A percentile compares a stretch with the other conserved stretches of the same genome.
phyloP scores from a whole-genome alignment of 805 yeast species.

The Limtongia smithiae region DNA sequence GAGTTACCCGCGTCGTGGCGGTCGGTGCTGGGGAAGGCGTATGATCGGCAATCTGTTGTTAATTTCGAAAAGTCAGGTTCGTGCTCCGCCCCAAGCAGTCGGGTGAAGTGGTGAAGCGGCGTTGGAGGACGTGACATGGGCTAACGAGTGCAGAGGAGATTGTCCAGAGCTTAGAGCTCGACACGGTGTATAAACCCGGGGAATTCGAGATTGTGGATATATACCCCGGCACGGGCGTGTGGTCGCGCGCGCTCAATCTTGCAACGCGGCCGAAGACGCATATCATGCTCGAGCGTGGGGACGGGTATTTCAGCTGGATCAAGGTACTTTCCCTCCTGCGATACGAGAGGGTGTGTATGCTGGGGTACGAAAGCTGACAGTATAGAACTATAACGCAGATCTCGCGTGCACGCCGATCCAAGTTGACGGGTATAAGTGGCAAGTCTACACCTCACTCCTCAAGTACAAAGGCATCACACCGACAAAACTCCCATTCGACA shows the following conservation, averaged over 20 bases:
- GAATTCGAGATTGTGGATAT: slow-evolving; percentile 14
- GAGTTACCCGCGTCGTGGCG: too few relatives aligned
- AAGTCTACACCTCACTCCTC: slow-evolving; percentile 49
- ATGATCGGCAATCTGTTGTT: too few relatives aligned
- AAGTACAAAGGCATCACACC: slow-evolving; percentile 46
- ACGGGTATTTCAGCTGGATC: slow-evolving; percentile 33
- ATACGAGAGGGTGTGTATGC: too few relatives aligned
- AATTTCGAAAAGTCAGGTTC: too few relatives aligned
- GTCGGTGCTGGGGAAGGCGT: too few relatives aligned
- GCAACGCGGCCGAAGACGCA: slow-evolving; percentile 61
- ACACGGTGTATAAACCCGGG: slow-evolving; percentile 2
- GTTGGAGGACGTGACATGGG: too few relatives aligned
- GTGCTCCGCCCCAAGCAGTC: too few relatives aligned
- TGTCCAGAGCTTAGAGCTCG: slow-evolving; percentile 5
- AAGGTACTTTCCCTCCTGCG: too few relatives aligned
- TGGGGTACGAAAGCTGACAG: too few relatives aligned
- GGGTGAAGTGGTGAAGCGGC: too few relatives aligned
- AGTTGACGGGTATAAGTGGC: slow-evolving; percentile 68
- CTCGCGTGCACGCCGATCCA: slow-evolving; percentile 27
- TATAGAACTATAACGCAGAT: slow-evolving; percentile 14
- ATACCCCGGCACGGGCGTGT: slow-evolving; percentile 41
- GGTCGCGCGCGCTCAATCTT: slow-evolving; percentile 60
- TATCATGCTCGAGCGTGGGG: slow-evolving; percentile 55
- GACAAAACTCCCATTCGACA: slow-evolving; percentile 37
- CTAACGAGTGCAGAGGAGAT: slow-evolving; percentile 10